Evolutionary conservation across 2,329 filamentous ascomycete genomes (phyloP).

Genomic region (Curvularia spicifera): DNA sequence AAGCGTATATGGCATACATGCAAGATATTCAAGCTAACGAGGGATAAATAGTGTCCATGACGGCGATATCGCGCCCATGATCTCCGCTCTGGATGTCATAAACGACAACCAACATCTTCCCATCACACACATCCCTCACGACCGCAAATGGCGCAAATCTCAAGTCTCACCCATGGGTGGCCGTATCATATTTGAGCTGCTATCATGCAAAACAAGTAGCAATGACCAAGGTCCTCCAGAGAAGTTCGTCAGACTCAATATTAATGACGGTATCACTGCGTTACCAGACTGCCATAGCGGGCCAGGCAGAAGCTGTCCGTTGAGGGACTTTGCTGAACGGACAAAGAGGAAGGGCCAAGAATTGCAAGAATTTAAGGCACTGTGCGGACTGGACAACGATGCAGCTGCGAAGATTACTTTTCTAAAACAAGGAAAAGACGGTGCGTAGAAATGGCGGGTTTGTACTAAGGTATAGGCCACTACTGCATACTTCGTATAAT

Average conservation of each 20-base stretch:
- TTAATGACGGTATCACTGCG: slow-evolving; percentile 64
- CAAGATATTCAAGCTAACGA: background rate
- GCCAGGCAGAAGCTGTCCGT: slow-evolving; percentile 56
- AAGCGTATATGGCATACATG: background rate
- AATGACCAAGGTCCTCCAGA: background rate
- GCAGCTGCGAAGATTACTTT: slow-evolving; percentile 56
- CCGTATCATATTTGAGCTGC: slow-evolving; percentile 61
- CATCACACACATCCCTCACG: slow-evolving; percentile 51
- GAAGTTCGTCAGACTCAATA: slow-evolving; percentile 59
- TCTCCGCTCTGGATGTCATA: slow-evolving; percentile 61
- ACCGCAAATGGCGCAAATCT: slow-evolving; percentile 62
- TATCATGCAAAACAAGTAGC: slow-evolving; percentile 46
- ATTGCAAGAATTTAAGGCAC: slow-evolving; percentile 56
- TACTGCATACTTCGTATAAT: too few species aligned
- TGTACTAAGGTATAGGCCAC: background rate
- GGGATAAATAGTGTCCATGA: slow-evolving; percentile 58
- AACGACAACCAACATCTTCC: slow-evolving; percentile 55
- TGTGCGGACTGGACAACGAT: slow-evolving; percentile 56
- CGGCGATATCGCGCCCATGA: slow-evolving; percentile 63
- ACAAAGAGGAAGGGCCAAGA: slow-evolving; percentile 52
- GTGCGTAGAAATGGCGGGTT: background rate
- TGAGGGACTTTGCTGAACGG: slow-evolving; percentile 53
- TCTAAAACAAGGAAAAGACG: slow-evolving; percentile 51
- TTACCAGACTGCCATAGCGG: slow-evolving; percentile 57
- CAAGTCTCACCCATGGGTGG: slow-evolving; percentile 65